Evolutionary conservation across 2,329 filamentous ascomycete species (phyloP).

Genomic region (Scedosporium minutisporum): DNA sequence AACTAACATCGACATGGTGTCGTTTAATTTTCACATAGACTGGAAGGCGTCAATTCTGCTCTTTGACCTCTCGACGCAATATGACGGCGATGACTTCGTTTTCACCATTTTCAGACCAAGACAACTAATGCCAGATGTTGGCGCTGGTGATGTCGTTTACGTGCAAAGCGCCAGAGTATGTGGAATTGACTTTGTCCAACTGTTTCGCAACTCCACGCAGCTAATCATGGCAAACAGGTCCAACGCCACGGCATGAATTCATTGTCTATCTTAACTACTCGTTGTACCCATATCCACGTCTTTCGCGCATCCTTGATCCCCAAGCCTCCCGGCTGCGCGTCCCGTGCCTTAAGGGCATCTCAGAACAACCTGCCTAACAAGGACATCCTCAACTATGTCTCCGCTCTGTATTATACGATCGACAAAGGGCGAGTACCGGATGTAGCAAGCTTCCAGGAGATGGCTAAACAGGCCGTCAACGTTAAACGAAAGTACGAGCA

Average conservation of each 20-base stretch:
- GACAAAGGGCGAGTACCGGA: constrained; percentile 27
- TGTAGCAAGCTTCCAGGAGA: constrained; percentile 33
- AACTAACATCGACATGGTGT: background rate
- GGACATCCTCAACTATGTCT: constrained; percentile 33
- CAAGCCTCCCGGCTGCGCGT: constrained; percentile 25
- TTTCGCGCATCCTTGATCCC: constrained; percentile 30
- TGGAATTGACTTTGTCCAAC: constrained; percentile 5
- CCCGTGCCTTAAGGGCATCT: constrained; percentile 17
- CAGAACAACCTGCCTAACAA: constrained; percentile 11
- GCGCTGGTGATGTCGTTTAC: constrained; percentile 27
- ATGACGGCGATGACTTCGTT: constrained; percentile 26
- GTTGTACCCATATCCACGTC: constrained; percentile 32
- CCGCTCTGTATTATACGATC: constrained; percentile 34
- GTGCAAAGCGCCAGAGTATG: constrained; percentile 46
- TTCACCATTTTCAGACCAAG: constrained; percentile 53
- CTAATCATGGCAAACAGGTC: constrained; percentile 20
- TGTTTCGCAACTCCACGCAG: constrained; percentile 2
- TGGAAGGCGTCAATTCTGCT: constrained; percentile 52
- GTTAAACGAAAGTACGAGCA: constrained; percentile 49
- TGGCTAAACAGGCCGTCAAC: constrained; percentile 28
- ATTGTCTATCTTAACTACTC: constrained; percentile 35
- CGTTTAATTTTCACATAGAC: constrained; percentile 28
- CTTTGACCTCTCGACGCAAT: constrained; percentile 46
- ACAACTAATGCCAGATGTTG: constrained; percentile 36
- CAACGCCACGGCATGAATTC: constrained; percentile 24